Conservation (phyloP, 192 early-diverging fungal species). For the Martensiomyces pterosporus region DNA sequence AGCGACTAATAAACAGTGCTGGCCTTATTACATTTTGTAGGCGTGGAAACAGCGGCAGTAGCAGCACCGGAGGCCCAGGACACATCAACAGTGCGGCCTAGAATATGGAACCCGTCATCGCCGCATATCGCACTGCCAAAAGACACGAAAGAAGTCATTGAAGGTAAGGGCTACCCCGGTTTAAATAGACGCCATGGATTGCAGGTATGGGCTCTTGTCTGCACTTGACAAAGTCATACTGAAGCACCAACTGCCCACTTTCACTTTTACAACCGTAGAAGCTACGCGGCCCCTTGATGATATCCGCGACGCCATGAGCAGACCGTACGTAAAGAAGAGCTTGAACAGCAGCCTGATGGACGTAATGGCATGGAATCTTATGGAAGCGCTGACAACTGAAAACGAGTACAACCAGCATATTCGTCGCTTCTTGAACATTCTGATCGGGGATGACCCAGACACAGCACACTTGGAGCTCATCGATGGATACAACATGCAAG, state of each 20-base stretch:
- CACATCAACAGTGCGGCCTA: constrained; percentile 3
- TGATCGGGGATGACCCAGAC: constrained; percentile 45
- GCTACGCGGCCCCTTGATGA: constrained; percentile 28
- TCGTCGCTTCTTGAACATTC: constrained; percentile 42
- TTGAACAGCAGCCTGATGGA: constrained; percentile 44
- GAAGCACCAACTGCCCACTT: no score
- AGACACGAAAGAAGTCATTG: constrained; percentile 39
- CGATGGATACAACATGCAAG: constrained; percentile 30
- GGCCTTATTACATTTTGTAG: no score
- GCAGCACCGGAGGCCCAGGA: no score
- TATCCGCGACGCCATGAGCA: constrained; percentile 35
- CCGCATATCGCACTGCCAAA: constrained; percentile 31
- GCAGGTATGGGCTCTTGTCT: no score
- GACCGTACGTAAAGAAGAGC: constrained; percentile 39
- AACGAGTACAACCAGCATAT: constrained; percentile 52
- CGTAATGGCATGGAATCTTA: constrained; percentile 43
- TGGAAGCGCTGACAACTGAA: constrained; percentile 38
- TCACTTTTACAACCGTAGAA: no score
- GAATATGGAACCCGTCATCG: constrained; percentile 13
- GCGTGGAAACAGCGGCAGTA: no score
- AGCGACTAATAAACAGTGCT: no score
- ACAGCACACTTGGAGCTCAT: constrained; percentile 39
- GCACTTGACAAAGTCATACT: no score
- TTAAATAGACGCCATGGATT: no score
- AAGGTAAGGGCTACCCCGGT: no score